Evolutionary conservation across 345 rosid genomes (phyloP).

Genomic region (Bretschneidera sinensis): DNA sequence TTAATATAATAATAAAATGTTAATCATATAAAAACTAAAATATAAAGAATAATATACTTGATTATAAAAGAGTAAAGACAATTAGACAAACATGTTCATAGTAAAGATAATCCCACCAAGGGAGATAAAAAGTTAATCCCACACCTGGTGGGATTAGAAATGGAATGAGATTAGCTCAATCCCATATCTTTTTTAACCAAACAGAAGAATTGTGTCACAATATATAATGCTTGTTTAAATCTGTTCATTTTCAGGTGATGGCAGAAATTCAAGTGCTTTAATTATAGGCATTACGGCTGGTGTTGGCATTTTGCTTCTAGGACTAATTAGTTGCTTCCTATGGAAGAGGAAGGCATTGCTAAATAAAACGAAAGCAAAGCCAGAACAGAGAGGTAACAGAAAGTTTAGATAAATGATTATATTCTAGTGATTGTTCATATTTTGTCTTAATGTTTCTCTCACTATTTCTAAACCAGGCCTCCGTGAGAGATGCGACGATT

Average conservation of each 20-base stretch:
- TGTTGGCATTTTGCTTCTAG: conserved; percentile 35
- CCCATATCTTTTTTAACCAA: no score
- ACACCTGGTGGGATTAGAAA: no score
- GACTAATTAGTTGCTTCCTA: conserved; percentile 24
- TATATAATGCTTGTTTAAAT: neutral
- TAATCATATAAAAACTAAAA: no score
- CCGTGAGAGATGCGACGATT: conserved; percentile 62
- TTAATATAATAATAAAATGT: no score
- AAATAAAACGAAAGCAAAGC: conserved; percentile 8
- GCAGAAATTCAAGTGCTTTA: conserved; percentile 14
- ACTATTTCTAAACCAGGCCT: conserved; percentile 25
- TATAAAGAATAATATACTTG: no score
- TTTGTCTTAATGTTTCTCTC: neutral
- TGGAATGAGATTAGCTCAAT: no score
- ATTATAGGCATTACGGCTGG: conserved; percentile 49
- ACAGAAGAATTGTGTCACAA: no score
- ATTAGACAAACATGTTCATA: no score
- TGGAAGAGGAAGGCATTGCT: conserved; percentile 48
- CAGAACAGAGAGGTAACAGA: conserved; percentile 31
- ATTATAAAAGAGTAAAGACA: no score
- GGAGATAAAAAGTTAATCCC: no score
- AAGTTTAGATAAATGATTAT: neutral
- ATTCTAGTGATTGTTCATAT: no score
- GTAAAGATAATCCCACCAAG: no score
- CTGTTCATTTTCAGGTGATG: conserved; percentile 35